These are phyloP conservation scores for Claviceps africana DNA, from an alignment of 2,329 filamentous ascomycete species.

Conservation along the genomic window DNA sequence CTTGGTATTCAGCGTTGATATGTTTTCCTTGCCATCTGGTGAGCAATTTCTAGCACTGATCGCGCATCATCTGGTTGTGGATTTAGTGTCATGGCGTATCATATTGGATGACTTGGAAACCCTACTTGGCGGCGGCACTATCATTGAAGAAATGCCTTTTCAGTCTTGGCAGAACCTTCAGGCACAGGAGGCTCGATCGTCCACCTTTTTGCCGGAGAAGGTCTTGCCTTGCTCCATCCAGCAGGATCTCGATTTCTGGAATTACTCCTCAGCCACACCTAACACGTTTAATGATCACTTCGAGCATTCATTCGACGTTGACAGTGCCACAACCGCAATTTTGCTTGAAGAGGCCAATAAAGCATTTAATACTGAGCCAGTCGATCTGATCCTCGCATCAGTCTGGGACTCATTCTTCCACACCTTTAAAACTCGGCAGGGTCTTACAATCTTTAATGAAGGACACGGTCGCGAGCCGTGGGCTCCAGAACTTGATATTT, in stretches of 20 bases:
- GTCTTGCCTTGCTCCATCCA: not conserved
- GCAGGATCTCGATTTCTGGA: constrained; percentile 2
- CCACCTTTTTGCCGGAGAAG: not conserved
- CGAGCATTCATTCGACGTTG: constrained; percentile 2
- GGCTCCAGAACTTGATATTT: constrained; percentile 15
- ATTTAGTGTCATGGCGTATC: constrained; percentile 31
- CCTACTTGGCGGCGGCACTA: constrained; percentile 15
- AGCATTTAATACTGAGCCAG: constrained; percentile 13
- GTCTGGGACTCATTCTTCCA: constrained; percentile 15
- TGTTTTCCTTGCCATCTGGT: not conserved
- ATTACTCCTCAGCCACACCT: not conserved
- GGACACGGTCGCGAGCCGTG: constrained; percentile 18
- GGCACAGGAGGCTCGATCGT: not conserved
- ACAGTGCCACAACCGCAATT: not conserved
- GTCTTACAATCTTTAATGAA: constrained; percentile 16
- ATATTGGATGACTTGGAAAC: constrained; percentile 29
- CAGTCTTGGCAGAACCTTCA: constrained; percentile 19
- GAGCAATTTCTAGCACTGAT: constrained; percentile 17
- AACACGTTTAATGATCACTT: constrained; percentile 2
- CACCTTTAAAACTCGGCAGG: constrained; percentile 14
- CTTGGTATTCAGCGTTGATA: constrained; percentile 10
- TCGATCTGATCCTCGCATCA: constrained; percentile 20
- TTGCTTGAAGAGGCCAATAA: constrained; percentile 1
- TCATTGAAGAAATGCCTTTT: constrained; percentile 17
- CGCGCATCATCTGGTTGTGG: constrained; percentile 26